Evolutionary conservation across 805 yeast species (phyloP).

Genomic region (Dipodascus albidus): DNA sequence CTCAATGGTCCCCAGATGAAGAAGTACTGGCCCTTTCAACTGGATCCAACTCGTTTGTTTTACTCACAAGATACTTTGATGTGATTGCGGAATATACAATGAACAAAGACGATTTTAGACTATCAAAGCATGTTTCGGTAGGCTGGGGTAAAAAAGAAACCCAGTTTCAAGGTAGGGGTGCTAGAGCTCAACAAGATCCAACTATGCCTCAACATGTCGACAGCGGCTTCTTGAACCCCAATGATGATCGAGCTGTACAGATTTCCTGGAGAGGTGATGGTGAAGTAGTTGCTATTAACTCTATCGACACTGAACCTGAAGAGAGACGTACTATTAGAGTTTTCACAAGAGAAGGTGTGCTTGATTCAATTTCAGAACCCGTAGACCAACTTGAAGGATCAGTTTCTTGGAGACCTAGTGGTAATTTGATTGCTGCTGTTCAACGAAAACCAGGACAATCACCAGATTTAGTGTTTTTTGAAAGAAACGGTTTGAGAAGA

Average conservation of each 20-base stretch:
- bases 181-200: conserved; percentile 66
- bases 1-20: conserved; percentile 86
- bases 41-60: conserved; percentile 36
- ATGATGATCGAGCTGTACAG: conserved; percentile 24
- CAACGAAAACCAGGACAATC: conserved; percentile 36
- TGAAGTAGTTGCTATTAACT: conserved; percentile 61
- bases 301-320: conserved; percentile 42
- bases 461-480: conserved; percentile 58
- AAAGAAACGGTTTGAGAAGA: conserved; percentile 85
- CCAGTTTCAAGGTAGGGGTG: conserved; percentile 92
- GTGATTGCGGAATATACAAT: conserved; percentile 58
- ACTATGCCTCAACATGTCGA: conserved; percentile 70
- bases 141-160: conserved; percentile 99
- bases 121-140: conserved; percentile 79
- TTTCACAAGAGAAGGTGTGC: conserved; percentile 58
- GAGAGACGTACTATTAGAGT: conserved; percentile 64
- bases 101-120: conserved; percentile 49
- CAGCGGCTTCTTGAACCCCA: conserved; percentile 45
- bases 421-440: conserved; percentile 72
- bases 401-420: conserved; percentile 85
- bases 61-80: conserved; percentile 70
- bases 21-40: conserved; percentile 70
- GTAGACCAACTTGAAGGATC: conserved; percentile 68
- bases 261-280: conserved; percentile 97
- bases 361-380: conserved; percentile 82